These are phyloP conservation scores for Lactarius sp. DNA, from an alignment of 768 basidiomycete genomes.

Conservation along the genomic window DNA sequence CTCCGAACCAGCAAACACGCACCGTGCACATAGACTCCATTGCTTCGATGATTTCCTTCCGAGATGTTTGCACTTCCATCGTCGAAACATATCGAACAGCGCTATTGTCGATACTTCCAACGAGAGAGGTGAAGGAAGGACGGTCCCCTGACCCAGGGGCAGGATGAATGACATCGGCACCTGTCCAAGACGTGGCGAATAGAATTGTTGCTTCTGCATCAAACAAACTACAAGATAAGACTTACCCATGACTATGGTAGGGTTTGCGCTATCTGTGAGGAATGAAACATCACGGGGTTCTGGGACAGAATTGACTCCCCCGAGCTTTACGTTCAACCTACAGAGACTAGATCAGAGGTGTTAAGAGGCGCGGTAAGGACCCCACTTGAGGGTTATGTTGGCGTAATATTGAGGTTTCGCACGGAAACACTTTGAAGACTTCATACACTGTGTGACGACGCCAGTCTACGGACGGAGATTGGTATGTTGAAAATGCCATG, in stretches of 20 bases:
- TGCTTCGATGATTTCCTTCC: conserved; percentile 74
- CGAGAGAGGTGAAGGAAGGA: conserved; percentile 77
- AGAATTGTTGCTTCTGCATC: neutral
- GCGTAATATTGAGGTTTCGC: conserved; percentile 78
- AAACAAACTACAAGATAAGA: neutral
- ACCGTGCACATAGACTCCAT: conserved; percentile 62
- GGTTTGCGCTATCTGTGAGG: conserved; percentile 63
- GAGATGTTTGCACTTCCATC: conserved; percentile 59
- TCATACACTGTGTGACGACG: conserved; percentile 76
- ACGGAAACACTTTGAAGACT: conserved; percentile 55
- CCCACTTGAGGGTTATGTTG: conserved; percentile 75
- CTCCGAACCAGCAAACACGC: conserved; percentile 8
- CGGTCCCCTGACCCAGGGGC: conserved; percentile 72
- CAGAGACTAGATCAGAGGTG: conserved; percentile 2
- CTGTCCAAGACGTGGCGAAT: conserved; percentile 32
- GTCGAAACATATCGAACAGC: conserved; percentile 65
- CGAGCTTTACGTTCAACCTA: conserved; percentile 81
- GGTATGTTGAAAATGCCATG: neutral
- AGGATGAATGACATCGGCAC: conserved; percentile 82
- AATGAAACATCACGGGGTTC: conserved; percentile 60
- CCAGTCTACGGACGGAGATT: conserved; percentile 44
- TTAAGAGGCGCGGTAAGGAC: conserved; percentile 6
- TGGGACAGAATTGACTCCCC: conserved; percentile 77
- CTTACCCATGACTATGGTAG: conserved; percentile 75
- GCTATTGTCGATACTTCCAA: conserved; percentile 73